Evolutionary conservation across 139 green algal species (phyloP).

Genomic region (Microglena sp.): DNA sequence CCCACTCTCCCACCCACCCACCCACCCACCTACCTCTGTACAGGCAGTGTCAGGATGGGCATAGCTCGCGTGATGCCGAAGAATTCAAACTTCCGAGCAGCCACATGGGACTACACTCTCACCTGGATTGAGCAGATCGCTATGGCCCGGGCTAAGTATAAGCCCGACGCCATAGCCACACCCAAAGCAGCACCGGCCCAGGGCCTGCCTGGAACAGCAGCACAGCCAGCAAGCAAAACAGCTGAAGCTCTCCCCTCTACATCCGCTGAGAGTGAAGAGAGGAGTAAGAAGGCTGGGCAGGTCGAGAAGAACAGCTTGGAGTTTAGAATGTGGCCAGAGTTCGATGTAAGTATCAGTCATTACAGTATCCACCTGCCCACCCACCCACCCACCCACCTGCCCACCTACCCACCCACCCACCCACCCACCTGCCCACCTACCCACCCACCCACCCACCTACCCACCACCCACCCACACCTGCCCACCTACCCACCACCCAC

Average conservation of each 20-base stretch:
- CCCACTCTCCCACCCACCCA: background rate
- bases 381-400: background rate
- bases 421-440: too few species aligned
- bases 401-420: background rate
- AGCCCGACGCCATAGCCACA: too few species aligned
- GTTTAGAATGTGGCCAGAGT: too few species aligned
- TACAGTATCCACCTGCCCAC: background rate
- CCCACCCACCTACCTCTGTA: background rate
- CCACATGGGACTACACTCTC: constrained; percentile 1
- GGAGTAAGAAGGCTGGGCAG: too few species aligned
- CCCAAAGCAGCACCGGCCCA: too few species aligned
- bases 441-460: background rate
- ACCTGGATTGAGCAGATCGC: background rate
- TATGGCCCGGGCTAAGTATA: background rate
- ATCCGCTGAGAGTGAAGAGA: too few species aligned
- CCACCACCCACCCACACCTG: too few species aligned
- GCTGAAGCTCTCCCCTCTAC: too few species aligned
- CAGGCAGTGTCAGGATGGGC: background rate
- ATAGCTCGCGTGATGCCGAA: background rate
- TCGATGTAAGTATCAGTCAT: too few species aligned
- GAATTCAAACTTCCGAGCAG: background rate
- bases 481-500: background rate
- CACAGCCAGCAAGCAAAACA: too few species aligned
- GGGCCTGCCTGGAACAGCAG: too few species aligned
- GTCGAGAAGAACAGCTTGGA: too few species aligned